Evolutionary conservation across 371 early-diverging fungal genomes (phyloP).

Genomic region (Cokeromyces recurvatus): DNA sequence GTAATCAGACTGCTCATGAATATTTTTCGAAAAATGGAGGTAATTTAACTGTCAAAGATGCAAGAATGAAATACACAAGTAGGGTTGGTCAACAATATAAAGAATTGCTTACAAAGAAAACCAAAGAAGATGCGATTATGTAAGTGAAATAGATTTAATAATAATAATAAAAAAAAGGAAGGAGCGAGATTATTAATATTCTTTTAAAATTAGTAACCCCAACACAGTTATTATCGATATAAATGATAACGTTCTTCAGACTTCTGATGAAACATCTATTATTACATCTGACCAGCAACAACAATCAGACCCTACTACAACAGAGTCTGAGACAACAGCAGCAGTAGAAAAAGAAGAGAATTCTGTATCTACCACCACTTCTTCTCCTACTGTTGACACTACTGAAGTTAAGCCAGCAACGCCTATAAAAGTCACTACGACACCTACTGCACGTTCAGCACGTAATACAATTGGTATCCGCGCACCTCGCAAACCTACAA

Average conservation of each 20-base stretch:
- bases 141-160: slow-evolving; percentile 15
- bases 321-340: neutral
- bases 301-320: neutral
- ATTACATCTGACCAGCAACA: too few relatives aligned
- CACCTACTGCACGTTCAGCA: slow-evolving; percentile 20
- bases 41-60: slow-evolving; percentile 52
- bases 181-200: too few relatives aligned
- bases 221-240: slow-evolving; percentile 35
- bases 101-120: slow-evolving; percentile 66
- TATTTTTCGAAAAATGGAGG: slow-evolving; percentile 71
- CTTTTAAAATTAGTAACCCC: slow-evolving; percentile 21
- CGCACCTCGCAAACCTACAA: slow-evolving; percentile 39
- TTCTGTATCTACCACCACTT: too few relatives aligned
- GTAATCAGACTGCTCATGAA: slow-evolving; percentile 72
- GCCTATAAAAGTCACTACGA: slow-evolving; percentile 2
- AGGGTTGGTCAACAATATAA: slow-evolving; percentile 78
- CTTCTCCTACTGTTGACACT: neutral
- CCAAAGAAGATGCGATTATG: slow-evolving; percentile 65
- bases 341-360: too few relatives aligned
- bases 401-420: too few relatives aligned
- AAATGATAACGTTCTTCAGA: too few relatives aligned
- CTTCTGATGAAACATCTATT: too few relatives aligned
- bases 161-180: too few relatives aligned
- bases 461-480: slow-evolving; percentile 24
- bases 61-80: slow-evolving; percentile 80